Conservation (phyloP, 2,329 filamentous ascomycete genomes). For the Pleoardoris graminearum region DNA sequence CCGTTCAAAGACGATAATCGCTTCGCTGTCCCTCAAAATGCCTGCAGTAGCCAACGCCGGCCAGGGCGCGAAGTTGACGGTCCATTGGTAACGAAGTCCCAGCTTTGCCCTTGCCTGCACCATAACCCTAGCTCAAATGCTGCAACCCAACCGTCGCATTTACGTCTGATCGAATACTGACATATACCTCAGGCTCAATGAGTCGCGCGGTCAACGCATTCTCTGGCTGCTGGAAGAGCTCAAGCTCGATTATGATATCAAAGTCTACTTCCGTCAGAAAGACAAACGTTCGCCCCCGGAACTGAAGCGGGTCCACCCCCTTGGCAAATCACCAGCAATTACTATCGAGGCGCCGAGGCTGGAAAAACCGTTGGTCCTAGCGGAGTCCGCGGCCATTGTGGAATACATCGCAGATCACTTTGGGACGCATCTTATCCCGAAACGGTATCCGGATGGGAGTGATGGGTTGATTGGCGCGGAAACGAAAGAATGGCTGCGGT, state of each 20-base stretch:
- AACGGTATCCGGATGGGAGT: slow-evolving; percentile 56
- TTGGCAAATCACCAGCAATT: slow-evolving; percentile 85
- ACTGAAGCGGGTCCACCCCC: slow-evolving; percentile 75
- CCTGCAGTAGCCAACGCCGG: slow-evolving; percentile 23
- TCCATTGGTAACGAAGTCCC: slow-evolving; percentile 39
- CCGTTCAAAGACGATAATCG: not conserved
- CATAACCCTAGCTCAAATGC: slow-evolving; percentile 3
- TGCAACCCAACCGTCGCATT: not conserved
- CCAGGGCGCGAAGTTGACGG: slow-evolving; percentile 41
- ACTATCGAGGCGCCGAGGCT: slow-evolving; percentile 59
- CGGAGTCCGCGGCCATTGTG: slow-evolving; percentile 79
- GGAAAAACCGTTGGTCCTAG: slow-evolving; percentile 64
- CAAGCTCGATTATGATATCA: slow-evolving; percentile 75
- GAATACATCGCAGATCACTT: slow-evolving; percentile 80
- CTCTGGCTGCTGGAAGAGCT: slow-evolving; percentile 87
- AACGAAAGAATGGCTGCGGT: slow-evolving; percentile 63
- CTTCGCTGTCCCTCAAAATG: slow-evolving; percentile 5
- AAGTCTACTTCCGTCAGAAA: slow-evolving; percentile 71
- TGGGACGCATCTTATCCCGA: slow-evolving; percentile 56
- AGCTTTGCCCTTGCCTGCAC: slow-evolving; percentile 12
- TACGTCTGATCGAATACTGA: slow-evolving; percentile 1
- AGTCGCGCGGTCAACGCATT: slow-evolving; percentile 80
- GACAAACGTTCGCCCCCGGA: slow-evolving; percentile 73
- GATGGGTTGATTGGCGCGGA: slow-evolving; percentile 61
- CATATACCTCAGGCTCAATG: slow-evolving; percentile 68